These are phyloP conservation scores for Fusarium goolgardi DNA, from an alignment of 2,329 filamentous ascomycete species.

Conservation along the genomic window DNA sequence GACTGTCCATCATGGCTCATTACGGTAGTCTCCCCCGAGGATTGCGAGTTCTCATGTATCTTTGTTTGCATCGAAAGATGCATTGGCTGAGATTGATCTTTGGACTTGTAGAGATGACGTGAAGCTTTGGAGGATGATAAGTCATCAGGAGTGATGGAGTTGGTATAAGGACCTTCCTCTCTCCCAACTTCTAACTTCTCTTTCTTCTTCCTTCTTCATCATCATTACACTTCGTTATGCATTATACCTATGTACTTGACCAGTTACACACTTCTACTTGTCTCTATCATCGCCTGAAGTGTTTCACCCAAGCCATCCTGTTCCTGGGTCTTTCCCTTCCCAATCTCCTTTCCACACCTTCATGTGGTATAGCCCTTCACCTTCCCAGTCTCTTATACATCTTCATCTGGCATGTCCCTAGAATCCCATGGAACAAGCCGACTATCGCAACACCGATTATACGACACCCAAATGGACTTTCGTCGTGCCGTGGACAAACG, in stretches of 20 bases:
- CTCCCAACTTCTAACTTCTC: not conserved
- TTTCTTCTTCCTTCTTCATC: too few relatives aligned
- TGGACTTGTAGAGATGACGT: not conserved
- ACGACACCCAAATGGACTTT: not conserved
- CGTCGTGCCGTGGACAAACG: not conserved
- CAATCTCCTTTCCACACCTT: not conserved
- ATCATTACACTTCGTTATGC: not conserved
- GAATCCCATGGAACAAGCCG: rapidly evolving
- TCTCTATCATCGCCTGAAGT: not conserved
- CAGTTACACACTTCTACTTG: not conserved
- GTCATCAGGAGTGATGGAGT: not conserved
- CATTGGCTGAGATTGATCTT: rapidly evolving
- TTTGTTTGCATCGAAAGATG: not conserved
- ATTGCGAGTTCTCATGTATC: not conserved
- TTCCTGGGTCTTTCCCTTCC: not conserved
- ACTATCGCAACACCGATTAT: rapidly evolving
- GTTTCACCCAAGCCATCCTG: not conserved
- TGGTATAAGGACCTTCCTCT: slow-evolving; percentile 1
- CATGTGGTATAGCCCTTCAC: not conserved
- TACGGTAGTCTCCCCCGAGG: not conserved
- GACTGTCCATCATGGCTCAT: not conserved
- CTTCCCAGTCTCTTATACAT: not conserved
- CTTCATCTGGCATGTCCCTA: not conserved
- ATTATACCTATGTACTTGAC: not conserved
- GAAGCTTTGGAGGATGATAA: not conserved